A percentile compares a stretch with the other conserved stretches of the same genome.
Conservation (phyloP, 2,329 filamentous ascomycete genomes). For the Alternaria viburni region DNA sequence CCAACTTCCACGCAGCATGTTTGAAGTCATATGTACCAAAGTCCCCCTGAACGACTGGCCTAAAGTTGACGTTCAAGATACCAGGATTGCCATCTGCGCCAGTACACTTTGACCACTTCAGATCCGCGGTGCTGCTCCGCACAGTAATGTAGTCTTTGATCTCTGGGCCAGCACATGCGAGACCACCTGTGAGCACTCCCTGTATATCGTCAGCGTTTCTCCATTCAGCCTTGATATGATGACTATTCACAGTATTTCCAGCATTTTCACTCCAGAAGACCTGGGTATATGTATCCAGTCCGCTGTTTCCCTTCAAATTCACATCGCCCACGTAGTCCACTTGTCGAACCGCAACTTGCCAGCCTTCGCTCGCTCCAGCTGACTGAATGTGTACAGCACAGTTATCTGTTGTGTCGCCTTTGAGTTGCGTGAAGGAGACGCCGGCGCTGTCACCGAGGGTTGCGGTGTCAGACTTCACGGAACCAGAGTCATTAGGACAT, state of each 20-base stretch:
- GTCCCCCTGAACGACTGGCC: constrained; percentile 36
- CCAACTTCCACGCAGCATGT: constrained; percentile 32
- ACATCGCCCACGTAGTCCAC: constrained; percentile 34
- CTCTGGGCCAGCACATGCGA: constrained; percentile 33
- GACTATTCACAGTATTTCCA: constrained; percentile 32
- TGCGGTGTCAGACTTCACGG: constrained; percentile 21
- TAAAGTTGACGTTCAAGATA: constrained; percentile 41
- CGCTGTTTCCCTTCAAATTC: constrained; percentile 27
- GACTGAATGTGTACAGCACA: constrained; percentile 41
- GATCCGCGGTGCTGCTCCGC: constrained; percentile 25
- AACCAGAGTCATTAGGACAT: constrained; percentile 35
- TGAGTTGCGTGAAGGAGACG: constrained; percentile 34
- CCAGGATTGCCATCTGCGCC: constrained; percentile 33
- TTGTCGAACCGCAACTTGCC: constrained; percentile 38
- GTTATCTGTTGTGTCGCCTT: constrained; percentile 33
- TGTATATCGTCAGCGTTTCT: constrained; percentile 2
- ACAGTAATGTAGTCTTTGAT: constrained; percentile 37
- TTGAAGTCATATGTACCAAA: constrained; percentile 37
- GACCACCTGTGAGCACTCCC: constrained; percentile 24
- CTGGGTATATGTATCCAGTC: constrained; percentile 32
- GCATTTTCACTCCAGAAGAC: constrained; percentile 42
- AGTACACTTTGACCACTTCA: constrained; percentile 41
- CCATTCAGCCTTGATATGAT: neutral
- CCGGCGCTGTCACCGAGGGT: constrained; percentile 29
- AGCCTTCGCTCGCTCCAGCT: constrained; percentile 29